Evolutionary conservation across 352 stramenopile species (phyloP).

Genomic region (Plasmopara viticola): DNA sequence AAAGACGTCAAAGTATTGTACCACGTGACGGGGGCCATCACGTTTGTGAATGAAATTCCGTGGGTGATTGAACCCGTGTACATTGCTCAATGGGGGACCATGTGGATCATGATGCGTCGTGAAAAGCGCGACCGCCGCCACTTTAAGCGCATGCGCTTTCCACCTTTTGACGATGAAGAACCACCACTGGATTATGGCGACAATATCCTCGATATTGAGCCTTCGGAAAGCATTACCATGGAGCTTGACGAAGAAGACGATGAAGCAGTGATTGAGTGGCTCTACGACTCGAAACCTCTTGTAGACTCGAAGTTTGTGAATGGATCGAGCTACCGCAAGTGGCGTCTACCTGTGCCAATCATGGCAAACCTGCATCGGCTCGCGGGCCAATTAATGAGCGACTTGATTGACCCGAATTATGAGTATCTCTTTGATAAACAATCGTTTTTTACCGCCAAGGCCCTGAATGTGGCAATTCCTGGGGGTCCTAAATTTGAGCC

Average conservation of each 20-base stretch:
- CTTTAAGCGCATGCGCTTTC: constrained; percentile 99
- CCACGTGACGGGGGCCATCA: constrained; percentile 99
- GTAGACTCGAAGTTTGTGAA: constrained; percentile 94
- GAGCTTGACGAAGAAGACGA: constrained; percentile 95
- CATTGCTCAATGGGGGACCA: constrained; percentile 99
- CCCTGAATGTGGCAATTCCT: constrained; percentile 98
- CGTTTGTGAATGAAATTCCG: constrained; percentile 99
- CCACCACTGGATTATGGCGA: constrained; percentile 94
- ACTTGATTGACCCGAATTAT: constrained; percentile 96
- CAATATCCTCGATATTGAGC: constrained; percentile 96
- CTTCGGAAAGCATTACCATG: constrained; percentile 95
- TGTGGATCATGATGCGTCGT: constrained; percentile 99
- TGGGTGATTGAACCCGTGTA: constrained; percentile 99
- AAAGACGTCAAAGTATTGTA: constrained; percentile 99
- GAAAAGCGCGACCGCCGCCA: constrained; percentile 98
- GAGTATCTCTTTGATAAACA: constrained; percentile 92
- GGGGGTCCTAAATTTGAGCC: constrained; percentile 99
- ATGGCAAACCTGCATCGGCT: constrained; percentile 98
- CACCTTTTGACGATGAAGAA: constrained; percentile 99
- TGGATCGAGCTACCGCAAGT: constrained; percentile 95
- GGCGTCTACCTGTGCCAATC: constrained; percentile 95
- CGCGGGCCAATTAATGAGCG: constrained; percentile 94
- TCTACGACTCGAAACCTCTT: constrained; percentile 97
- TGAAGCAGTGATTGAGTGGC: constrained; percentile 94
- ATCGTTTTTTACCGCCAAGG: constrained; percentile 99